Base-by-base conservation (phyloP, 2,329 filamentous ascomycete genomes). In the Passalora sequoiae region DNA sequence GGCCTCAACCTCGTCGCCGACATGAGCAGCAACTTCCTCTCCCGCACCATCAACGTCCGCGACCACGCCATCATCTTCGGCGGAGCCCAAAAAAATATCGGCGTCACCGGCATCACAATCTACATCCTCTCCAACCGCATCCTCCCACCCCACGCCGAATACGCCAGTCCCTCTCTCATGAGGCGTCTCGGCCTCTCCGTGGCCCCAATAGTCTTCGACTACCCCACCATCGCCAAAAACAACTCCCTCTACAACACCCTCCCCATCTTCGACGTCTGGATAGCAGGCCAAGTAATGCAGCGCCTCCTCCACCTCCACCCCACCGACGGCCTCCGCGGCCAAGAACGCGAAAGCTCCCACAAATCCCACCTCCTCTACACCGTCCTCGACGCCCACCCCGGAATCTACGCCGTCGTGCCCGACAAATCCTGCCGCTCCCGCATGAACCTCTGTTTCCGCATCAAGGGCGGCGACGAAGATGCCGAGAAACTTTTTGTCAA, bases 201-300 rank as follows among this genome's bases (percentile, higher is more conserved):
- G 29, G 81, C 83, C 0, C 89, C 91, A 2, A 78, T 86, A 13
- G 78, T 96, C 31, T 71, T 97, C 36, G 79, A 86, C 52, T 97
- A 91, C 61, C 83, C 88, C 50, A 88, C 79, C 0, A 84, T 92
- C 54, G 83, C 86, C 29, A 94, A 94, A 74, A 94, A 94, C 70
- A 92, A 94, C 71, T 92, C 85, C 56, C 75, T 97, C 20, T 97
- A 97, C 72, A 97, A 97, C 69, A 97, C 91, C 0, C 72, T 97
- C 8, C 89, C 87, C 59, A 94, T 97, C 60, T 95, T 97, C 60
- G 89, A 91, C 64, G 85, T 96, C 27, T 97, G 84, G 71, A 79
- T 96, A 41, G 86, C 87, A 12, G 89, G 89, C n/a, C 81, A 86
- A 63, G 89, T 97, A 39, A 82, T 97, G 61, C 80, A 85, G 60